A percentile compares a stretch with the other conserved stretches of the same genome.
These are phyloP conservation scores for Brassica incana DNA, from an alignment of 345 rosid species.

Conservation along the genomic window DNA sequence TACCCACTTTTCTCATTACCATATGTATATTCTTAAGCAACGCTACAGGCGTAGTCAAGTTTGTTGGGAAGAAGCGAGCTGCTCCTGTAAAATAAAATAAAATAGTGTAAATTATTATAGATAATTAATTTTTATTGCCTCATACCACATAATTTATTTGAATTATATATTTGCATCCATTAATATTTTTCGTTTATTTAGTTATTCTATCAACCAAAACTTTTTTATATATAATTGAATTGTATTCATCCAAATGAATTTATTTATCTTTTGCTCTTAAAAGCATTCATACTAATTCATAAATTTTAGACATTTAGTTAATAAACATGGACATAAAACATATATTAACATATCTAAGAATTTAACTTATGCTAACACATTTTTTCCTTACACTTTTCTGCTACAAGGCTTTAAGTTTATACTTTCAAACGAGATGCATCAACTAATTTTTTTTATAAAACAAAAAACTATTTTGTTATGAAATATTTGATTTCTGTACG, in stretches of 20 bases:
- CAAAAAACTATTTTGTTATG: too few species aligned
- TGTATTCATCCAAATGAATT: not conserved
- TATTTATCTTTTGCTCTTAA: not conserved
- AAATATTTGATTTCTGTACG: too few species aligned
- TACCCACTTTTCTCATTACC: conserved; percentile 10
- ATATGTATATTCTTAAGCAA: not conserved
- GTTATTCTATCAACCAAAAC: not conserved
- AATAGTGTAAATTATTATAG: not conserved
- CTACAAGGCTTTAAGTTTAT: not conserved
- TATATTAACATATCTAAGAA: not conserved
- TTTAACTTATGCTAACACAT: not conserved
- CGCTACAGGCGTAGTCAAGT: not conserved
- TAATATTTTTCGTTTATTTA: not conserved
- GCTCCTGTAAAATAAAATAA: not conserved
- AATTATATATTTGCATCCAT: not conserved
- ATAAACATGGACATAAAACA: not conserved
- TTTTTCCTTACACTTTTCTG: not conserved
- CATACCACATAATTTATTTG: not conserved
- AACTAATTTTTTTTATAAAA: too few species aligned
- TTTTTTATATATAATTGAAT: not conserved
- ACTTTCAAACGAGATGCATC: not conserved
- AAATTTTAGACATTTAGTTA: not conserved
- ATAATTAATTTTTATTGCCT: not conserved
- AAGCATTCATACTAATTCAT: not conserved
- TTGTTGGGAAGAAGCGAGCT: not conserved